Percentiles rank a stretch among this genome's conserved stretches.
Evolutionary conservation across 1,284 basidiomycete species (phyloP).

Genomic region (Ganoderma multipileum): DNA sequence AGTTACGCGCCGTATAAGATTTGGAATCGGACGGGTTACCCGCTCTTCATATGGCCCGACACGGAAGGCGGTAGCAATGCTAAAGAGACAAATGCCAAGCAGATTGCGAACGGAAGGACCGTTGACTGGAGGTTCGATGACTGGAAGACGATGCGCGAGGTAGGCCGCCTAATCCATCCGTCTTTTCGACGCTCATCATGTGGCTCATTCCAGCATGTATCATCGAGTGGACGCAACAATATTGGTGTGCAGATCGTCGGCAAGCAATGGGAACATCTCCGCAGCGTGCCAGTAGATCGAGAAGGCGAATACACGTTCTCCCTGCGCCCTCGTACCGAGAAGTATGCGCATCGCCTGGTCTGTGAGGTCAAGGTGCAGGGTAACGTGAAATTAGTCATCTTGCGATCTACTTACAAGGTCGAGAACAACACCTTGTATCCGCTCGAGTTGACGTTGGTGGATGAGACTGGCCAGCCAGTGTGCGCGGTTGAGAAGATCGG

Average conservation of each 20-base stretch:
- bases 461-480: conserved; percentile 84
- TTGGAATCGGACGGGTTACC: conserved; percentile 88
- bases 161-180: conserved; percentile 41
- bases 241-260: conserved; percentile 87
- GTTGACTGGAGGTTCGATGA: conserved; percentile 99
- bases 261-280: conserved; percentile 91
- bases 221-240: conserved; percentile 80
- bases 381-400: conserved; percentile 95
- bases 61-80: conserved; percentile 56
- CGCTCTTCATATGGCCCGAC: conserved; percentile 86
- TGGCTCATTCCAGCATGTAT: conserved; percentile 68
- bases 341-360: conserved; percentile 84
- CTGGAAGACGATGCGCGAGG: conserved; percentile 94
- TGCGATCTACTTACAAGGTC: conserved; percentile 93
- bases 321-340: conserved; percentile 80
- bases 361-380: conserved; percentile 93
- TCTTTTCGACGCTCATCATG: not conserved
- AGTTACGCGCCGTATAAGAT: conserved; percentile 95
- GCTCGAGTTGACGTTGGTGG: conserved; percentile 91
- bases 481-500: conserved; percentile 87
- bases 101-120: conserved; percentile 76
- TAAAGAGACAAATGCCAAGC: conserved; percentile 56
- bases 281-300: conserved; percentile 90
- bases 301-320: conserved; percentile 94
- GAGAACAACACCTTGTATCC: conserved; percentile 95